A percentile compares a stretch with the other conserved stretches of the same genome.
phyloP scores from a whole-genome alignment of 78 protist species.

The Carpediemonas membranifera region DNA sequence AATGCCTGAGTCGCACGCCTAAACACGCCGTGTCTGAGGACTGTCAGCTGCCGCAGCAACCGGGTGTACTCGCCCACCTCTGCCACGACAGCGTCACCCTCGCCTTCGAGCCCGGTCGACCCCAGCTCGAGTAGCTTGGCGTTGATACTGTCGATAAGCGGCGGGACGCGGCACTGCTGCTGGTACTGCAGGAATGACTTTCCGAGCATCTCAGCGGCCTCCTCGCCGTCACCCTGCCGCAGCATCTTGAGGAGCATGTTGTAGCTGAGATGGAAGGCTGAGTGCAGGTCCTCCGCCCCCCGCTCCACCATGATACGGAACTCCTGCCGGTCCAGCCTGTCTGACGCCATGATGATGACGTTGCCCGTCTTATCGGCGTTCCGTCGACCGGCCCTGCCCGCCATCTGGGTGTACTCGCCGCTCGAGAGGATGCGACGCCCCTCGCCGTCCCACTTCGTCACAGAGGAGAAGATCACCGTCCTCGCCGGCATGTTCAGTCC shows the following conservation, averaged over 20 bases:
- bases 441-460: constrained; percentile 75
- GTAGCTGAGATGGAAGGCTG: constrained; percentile 76
- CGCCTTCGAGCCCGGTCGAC: too few relatives aligned
- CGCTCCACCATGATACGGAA: constrained; percentile 18
- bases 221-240: too few relatives aligned
- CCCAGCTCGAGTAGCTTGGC: too few relatives aligned
- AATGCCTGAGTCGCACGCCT: too few relatives aligned
- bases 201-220: constrained; percentile 60
- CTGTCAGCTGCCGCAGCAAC: too few relatives aligned
- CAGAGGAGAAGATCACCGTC: constrained; percentile 68
- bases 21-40: too few relatives aligned
- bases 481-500: constrained; percentile 97
- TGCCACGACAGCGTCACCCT: too few relatives aligned
- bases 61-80: too few relatives aligned
- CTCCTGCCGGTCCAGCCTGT: too few relatives aligned
- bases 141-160: too few relatives aligned
- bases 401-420: constrained; percentile 88
- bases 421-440: background rate
- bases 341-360: background rate
- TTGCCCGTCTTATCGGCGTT: constrained; percentile 35
- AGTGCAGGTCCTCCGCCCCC: constrained; percentile 70
- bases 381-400: constrained; percentile 92
- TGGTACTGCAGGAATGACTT: constrained; percentile 78
- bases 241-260: constrained; percentile 78
- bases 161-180: too few relatives aligned